phyloP scores from a whole-genome alignment of 1,284 basidiomycete genomes.

The Rhodotorula glutinis region DNA sequence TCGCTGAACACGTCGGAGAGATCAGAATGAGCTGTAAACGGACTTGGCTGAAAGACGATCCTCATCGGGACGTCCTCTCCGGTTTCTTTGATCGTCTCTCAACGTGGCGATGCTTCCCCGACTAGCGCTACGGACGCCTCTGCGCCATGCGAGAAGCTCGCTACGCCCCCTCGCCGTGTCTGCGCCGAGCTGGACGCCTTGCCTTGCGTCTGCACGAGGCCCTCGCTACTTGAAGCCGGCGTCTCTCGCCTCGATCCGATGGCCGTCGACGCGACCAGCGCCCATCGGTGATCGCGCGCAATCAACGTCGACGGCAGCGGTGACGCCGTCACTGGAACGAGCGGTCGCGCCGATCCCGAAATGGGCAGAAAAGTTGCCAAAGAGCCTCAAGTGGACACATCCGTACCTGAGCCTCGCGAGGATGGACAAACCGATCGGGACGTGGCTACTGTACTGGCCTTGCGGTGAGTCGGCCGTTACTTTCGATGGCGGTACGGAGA shows the following conservation, averaged over 20 bases:
- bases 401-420: slow-evolving; percentile 85
- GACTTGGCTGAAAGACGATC: no score
- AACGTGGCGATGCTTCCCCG: not conserved
- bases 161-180: no score
- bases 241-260: not conserved
- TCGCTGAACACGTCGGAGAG: not conserved
- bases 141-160: not conserved
- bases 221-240: not conserved
- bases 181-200: not conserved
- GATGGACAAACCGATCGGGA: slow-evolving; percentile 94
- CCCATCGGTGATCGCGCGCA: no score
- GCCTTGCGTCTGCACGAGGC: not conserved
- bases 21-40: no score
- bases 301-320: not conserved
- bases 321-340: no score
- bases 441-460: slow-evolving; percentile 84
- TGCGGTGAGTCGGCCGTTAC: slow-evolving; percentile 65
- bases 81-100: not conserved
- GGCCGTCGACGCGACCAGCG: no score
- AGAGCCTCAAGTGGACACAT: slow-evolving; percentile 31
- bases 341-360: slow-evolving; percentile 13
- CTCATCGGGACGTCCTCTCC: no score
- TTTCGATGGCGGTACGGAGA: not conserved
- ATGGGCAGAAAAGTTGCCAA: slow-evolving; percentile 31
- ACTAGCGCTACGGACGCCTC: not conserved